phyloP scores from a whole-genome alignment of 1,284 basidiomycete species.

The Cystobasidiaceae sp. region DNA sequence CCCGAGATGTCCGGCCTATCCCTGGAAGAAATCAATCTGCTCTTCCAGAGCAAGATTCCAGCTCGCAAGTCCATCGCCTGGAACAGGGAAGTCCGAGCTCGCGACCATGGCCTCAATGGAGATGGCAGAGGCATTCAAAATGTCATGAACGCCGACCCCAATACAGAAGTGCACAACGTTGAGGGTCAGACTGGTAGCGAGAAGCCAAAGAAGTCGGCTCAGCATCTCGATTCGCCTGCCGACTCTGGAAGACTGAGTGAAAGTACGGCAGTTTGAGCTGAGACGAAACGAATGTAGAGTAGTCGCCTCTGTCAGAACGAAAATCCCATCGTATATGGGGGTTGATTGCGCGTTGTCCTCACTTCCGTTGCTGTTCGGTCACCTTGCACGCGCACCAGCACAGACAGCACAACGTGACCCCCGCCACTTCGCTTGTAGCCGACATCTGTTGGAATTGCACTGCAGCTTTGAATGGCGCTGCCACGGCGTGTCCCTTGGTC shows the following conservation, averaged over 20 bases:
- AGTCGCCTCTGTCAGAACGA: too few relatives aligned
- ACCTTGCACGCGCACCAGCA: too few relatives aligned
- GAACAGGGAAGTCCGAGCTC: conserved; percentile 41
- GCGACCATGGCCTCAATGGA: conserved; percentile 5
- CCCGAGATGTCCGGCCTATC: conserved; percentile 33
- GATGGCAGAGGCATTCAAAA: neutral
- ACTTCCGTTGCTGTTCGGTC: too few relatives aligned
- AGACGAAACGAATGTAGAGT: too few relatives aligned
- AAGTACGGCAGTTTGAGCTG: too few relatives aligned
- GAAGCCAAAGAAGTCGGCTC: neutral
- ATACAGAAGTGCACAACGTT: neutral
- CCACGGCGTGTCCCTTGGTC: conserved; percentile 82
- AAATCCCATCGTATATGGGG: too few relatives aligned
- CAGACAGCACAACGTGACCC: too few relatives aligned
- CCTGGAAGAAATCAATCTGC: conserved; percentile 33
- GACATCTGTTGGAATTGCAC: too few relatives aligned
- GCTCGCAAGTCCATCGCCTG: conserved; percentile 62
- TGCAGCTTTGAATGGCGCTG: conserved; percentile 23
- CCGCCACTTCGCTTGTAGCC: too few relatives aligned
- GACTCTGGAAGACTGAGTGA: neutral
- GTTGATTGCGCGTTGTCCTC: too few relatives aligned
- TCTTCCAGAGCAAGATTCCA: conserved; percentile 29
- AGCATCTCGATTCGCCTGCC: conserved; percentile 14
- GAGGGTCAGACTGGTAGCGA: neutral
- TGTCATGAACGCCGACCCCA: neutral